Percentiles rank a stretch among this genome's conserved stretches.
Evolutionary conservation across 2,329 filamentous ascomycete genomes (phyloP).

Genomic region (Fulvia fulva): DNA sequence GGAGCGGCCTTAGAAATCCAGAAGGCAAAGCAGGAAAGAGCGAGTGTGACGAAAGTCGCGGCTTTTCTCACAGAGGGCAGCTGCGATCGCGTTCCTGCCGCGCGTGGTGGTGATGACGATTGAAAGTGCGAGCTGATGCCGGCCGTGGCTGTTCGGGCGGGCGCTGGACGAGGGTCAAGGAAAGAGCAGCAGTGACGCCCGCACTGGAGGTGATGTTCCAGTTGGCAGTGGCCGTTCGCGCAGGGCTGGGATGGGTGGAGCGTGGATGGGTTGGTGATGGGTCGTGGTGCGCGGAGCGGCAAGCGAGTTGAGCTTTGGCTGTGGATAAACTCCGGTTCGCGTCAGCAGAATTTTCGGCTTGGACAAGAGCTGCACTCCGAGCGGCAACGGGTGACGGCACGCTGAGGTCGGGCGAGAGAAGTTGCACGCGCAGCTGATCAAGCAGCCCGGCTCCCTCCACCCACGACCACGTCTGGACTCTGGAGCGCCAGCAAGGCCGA

Average conservation of each 20-base stretch:
- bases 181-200: background rate
- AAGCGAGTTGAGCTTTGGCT: background rate
- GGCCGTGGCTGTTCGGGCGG: background rate
- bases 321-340: background rate
- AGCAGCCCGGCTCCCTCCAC: background rate
- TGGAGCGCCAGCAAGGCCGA: background rate
- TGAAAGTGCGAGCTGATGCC: background rate
- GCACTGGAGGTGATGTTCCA: background rate
- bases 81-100: background rate
- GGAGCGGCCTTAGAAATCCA: conserved; percentile 3
- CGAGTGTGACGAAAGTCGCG: conserved; percentile 1
- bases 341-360: background rate
- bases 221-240: background rate
- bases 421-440: background rate
- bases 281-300: background rate
- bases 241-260: too few relatives aligned
- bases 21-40: conserved; percentile 4
- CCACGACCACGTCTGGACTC: background rate
- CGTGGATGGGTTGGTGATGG: background rate
- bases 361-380: background rate
- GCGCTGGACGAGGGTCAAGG: background rate
- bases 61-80: background rate
- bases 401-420: background rate
- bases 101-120: background rate
- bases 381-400: background rate